Conservation (phyloP, 148 eudicot genomes). For the Nepenthes mirabilis region DNA sequence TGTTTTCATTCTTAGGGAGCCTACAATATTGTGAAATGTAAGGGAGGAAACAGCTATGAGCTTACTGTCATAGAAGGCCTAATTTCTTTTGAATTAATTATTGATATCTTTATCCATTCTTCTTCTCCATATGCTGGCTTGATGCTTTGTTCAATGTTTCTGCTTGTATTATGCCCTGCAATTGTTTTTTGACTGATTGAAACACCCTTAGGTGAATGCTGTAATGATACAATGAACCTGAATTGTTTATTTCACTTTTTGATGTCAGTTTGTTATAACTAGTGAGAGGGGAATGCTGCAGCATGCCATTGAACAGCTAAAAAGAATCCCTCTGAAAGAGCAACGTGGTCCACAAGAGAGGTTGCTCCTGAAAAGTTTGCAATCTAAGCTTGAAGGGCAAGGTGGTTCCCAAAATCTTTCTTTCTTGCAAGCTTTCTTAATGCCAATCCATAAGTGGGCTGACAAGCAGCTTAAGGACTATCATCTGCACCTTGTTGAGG, state of each 20-base stretch:
- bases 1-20: too few relatives aligned
- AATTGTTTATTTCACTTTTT: conserved; percentile 4
- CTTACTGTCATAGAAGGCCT: too few relatives aligned
- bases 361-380: conserved; percentile 75
- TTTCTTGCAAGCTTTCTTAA: conserved; percentile 75
- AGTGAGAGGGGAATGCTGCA: conserved; percentile 73
- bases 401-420: conserved; percentile 48
- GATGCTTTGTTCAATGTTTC: not conserved
- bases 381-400: conserved; percentile 51
- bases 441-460: conserved; percentile 88
- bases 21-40: too few relatives aligned
- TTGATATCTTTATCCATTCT: too few relatives aligned
- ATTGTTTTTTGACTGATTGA: too few relatives aligned
- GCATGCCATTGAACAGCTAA: conserved; percentile 75
- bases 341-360: conserved; percentile 95
- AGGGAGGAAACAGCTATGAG: too few relatives aligned
- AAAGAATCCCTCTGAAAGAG: conserved; percentile 82
- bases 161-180: not conserved
- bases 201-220: too few relatives aligned
- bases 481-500: conserved; percentile 81
- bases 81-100: too few relatives aligned
- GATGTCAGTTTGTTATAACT: conserved; percentile 69
- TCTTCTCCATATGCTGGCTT: too few relatives aligned
- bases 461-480: conserved; percentile 85
- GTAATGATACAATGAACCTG: too few relatives aligned